Conservation (phyloP, 2,329 filamentous ascomycete species). For the Fusarium neocosmosporiellum region DNA sequence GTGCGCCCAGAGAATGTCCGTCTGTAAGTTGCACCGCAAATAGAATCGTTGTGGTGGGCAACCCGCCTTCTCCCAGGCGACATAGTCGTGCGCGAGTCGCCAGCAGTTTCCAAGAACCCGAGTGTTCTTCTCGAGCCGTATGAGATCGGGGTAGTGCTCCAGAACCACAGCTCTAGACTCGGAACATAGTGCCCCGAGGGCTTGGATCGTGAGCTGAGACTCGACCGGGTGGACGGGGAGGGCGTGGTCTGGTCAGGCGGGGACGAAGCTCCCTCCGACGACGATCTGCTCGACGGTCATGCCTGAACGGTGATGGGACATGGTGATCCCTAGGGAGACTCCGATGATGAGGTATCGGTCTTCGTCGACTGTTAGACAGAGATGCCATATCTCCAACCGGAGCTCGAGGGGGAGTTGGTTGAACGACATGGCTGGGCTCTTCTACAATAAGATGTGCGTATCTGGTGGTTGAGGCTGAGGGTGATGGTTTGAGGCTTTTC, state of each 20-base stretch:
- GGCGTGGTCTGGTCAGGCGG: too few relatives aligned
- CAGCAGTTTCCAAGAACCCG: neutral
- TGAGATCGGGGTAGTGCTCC: neutral
- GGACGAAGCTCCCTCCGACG: conserved; percentile 6
- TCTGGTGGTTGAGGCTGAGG: neutral
- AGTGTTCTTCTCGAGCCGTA: neutral
- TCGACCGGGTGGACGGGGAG: neutral
- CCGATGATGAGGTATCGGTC: conserved; percentile 6
- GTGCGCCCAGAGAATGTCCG: neutral
- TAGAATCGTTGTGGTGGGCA: neutral
- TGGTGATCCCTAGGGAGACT: neutral
- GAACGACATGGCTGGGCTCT: neutral
- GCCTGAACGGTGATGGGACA: neutral
- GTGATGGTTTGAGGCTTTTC: neutral
- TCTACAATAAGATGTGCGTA: neutral
- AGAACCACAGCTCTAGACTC: conserved; percentile 7
- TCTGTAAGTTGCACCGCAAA: neutral
- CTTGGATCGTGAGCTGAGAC: neutral
- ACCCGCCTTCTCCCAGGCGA: neutral
- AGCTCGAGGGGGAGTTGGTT: neutral
- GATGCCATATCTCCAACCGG: neutral
- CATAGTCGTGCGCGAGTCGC: neutral
- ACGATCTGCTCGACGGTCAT: neutral
- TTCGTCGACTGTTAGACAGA: neutral
- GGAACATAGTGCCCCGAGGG: neutral